A percentile compares a stretch with the other conserved stretches of the same genome.
Conservation (phyloP, 2,329 filamentous ascomycete genomes). For the Colletotrichum brevisporum region DNA sequence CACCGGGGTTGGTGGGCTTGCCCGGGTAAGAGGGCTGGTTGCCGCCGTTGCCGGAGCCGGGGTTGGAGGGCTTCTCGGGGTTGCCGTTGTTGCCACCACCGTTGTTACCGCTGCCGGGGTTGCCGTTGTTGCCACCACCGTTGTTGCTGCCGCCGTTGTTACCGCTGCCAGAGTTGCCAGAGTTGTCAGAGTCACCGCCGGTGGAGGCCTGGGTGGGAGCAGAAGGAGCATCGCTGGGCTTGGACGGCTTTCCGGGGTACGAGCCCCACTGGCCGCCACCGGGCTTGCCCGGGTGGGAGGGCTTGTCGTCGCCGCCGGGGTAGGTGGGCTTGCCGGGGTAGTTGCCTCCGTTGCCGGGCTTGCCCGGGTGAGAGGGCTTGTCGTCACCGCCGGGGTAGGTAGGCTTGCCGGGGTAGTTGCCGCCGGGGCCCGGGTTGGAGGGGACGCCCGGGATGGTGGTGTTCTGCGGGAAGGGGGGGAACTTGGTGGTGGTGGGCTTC, state of each 20-base stretch:
- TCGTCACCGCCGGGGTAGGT: not conserved
- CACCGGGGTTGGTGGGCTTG: slow-evolving; percentile 2
- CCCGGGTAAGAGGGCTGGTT: slow-evolving; percentile 11
- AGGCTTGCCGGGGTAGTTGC: slow-evolving; percentile 6
- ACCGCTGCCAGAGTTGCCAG: not conserved
- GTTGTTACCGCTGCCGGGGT: not conserved
- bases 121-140: not conserved
- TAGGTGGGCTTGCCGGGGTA: not conserved
- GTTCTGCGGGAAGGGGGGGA: slow-evolving; percentile 30
- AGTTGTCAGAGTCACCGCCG: not conserved
- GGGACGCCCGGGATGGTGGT: slow-evolving; percentile 32
- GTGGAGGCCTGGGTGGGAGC: not conserved
- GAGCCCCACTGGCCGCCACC: not conserved
- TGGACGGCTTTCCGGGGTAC: slow-evolving; percentile 1
- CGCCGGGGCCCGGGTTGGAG: slow-evolving; percentile 17
- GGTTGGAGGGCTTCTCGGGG: slow-evolving; percentile 1
- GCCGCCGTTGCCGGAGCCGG: slow-evolving; percentile 6
- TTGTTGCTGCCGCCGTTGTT: not conserved
- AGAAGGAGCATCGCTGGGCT: not conserved
- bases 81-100: not conserved
- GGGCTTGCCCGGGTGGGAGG: not conserved
- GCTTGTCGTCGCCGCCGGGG: too few relatives aligned
- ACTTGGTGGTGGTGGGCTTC: slow-evolving; percentile 25
- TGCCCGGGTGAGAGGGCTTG: not conserved
- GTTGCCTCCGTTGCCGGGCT: not conserved